Base-by-base conservation (phyloP, 306 rosid genomes). In the Carpinus fangiana region DNA sequence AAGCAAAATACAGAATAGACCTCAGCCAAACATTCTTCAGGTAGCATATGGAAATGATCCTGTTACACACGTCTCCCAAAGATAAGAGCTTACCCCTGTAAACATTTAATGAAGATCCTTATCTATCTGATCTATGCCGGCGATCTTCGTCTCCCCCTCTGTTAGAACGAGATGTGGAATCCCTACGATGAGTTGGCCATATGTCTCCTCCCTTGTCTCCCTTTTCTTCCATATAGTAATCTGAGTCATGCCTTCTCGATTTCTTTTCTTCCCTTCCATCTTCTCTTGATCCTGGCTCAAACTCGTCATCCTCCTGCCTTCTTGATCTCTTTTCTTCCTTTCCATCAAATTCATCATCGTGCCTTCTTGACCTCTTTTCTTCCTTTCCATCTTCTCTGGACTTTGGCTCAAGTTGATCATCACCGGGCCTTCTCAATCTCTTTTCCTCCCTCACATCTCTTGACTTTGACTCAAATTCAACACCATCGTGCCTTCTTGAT, bases 261-360 rank as follows among this genome's bases (percentile, higher is more conserved):
- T 79, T 89, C 80, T 79, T 87, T 70, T 86, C 91, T 52, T 87
- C 90, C 84, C 82, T 86, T 75, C 18, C 64, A 46, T 90, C 88
- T 48, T 86, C 90, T 79, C 84, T 79, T 17, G 78, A 75, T 78
- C 76, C 90, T 11, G 68, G 84, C 47, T 83, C 92, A 83, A 61
- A 67, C 38, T 84, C 89, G 14, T 55, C 78, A 70, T 78, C 83
- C 36, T 68, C 88, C 57, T 54, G 72, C 81, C 87, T 83, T 84
- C 56, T 83, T 60, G 82, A 77, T 68, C 82, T 76, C 62, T 56
- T 83, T 28, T 86, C 93, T 70, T 89, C 94, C 72, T 74, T 90
- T 69, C 86, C 79, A 38, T 34, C 84, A 67, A 75, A 57, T 87
- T 91, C 72, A 51, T 74, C 82, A 72, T 45, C 84, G 46, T 75